A percentile compares a stretch with the other conserved stretches of the same genome.
Conservation (phyloP, 805 yeast species). For the Metschnikowia borealis region DNA sequence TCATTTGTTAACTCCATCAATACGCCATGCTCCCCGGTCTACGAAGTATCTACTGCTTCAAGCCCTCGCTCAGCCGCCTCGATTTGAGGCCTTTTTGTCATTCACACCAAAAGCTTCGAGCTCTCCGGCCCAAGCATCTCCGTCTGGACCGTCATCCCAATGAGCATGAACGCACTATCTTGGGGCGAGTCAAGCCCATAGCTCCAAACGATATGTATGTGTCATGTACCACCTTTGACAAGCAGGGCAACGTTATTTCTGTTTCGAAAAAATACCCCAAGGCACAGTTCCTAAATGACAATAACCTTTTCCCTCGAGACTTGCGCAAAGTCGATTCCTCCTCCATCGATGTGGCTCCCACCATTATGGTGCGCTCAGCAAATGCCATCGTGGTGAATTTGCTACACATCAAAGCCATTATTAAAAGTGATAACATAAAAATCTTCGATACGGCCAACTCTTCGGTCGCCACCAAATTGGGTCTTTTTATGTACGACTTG, state of each 20-base stretch:
- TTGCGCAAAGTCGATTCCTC: slow-evolving; percentile 76
- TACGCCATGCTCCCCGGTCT: not conserved
- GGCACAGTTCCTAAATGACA: slow-evolving; percentile 62
- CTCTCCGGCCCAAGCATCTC: not conserved
- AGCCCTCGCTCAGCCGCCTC: not conserved
- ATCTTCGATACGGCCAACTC: slow-evolving; percentile 75
- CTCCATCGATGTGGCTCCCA: slow-evolving; percentile 79
- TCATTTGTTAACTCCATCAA: not conserved
- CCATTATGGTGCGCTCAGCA: slow-evolving; percentile 71
- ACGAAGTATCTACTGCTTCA: not conserved
- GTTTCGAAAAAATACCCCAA: slow-evolving; percentile 73
- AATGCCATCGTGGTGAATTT: slow-evolving; percentile 77
- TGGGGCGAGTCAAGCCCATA: slow-evolving; percentile 33
- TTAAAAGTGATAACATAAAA: slow-evolving; percentile 74
- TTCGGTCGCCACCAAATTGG: slow-evolving; percentile 64
- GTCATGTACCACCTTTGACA: slow-evolving; percentile 79
- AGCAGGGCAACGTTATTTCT: slow-evolving; percentile 61
- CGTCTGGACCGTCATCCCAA: not conserved
- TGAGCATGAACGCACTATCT: slow-evolving; percentile 6
- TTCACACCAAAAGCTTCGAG: not conserved
- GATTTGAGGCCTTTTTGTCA: not conserved
- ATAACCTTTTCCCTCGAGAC: slow-evolving; percentile 81
- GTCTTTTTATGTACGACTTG: slow-evolving; percentile 79
- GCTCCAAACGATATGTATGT: slow-evolving; percentile 51
- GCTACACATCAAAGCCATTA: slow-evolving; percentile 82